Evolutionary conservation across 73 alveolate species (phyloP).

Genomic region (Tetrahymena thermophila): DNA sequence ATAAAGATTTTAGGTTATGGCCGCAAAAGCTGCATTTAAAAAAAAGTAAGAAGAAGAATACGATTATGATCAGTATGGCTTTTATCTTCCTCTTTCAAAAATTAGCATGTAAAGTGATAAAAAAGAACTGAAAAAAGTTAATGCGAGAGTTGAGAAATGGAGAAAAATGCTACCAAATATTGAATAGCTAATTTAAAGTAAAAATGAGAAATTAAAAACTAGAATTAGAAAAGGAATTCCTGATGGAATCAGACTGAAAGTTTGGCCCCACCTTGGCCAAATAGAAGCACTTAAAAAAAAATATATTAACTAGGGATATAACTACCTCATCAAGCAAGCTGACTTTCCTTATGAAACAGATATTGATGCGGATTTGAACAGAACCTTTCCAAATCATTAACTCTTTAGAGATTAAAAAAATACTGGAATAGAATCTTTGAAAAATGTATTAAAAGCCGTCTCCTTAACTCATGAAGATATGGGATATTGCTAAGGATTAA

Average conservation of each 20-base stretch:
- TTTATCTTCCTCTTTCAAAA: background rate
- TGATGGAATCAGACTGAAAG: conserved; percentile 33
- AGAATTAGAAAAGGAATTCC: conserved; percentile 37
- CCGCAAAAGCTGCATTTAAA: background rate
- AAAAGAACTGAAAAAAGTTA: conserved; percentile 9
- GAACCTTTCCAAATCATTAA: conserved; percentile 31
- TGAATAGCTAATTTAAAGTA: background rate
- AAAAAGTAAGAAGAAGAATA: background rate
- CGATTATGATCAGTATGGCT: background rate
- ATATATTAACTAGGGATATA: background rate
- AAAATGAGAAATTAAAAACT: conserved; percentile 26
- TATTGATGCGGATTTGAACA: conserved; percentile 15
- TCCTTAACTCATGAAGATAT: conserved; percentile 29
- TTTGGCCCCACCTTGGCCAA: conserved; percentile 31
- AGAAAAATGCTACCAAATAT: conserved; percentile 28
- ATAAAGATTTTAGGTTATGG: background rate
- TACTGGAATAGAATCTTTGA: conserved; percentile 32
- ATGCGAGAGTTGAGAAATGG: conserved; percentile 46
- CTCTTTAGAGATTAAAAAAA: conserved; percentile 5
- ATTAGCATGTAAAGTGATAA: background rate
- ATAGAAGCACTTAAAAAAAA: conserved; percentile 3
- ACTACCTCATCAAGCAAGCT: background rate
- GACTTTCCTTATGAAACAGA: conserved; percentile 25
- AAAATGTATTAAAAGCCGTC: conserved; percentile 30
- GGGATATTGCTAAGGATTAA: conserved; percentile 46